Evolutionary conservation across 129 eudicot genomes (phyloP).

Genomic region (Centaurea solstitialis): DNA sequence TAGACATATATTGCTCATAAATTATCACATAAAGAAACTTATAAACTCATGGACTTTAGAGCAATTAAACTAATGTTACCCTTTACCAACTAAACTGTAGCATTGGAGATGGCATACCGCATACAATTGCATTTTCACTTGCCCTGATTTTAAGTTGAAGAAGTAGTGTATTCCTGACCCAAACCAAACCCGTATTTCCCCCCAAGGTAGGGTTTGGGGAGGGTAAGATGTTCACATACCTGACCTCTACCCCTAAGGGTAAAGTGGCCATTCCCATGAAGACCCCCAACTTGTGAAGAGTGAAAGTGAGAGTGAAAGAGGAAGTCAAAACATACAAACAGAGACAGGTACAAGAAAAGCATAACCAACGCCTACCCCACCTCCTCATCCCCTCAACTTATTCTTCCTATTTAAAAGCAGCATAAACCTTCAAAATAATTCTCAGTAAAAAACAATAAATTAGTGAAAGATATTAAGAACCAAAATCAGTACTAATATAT

Average conservation of each 20-base stretch:
- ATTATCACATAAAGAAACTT: not conserved
- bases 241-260: not conserved
- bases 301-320: not conserved
- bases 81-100: not conserved
- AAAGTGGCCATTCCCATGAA: not conserved
- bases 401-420: too few species aligned
- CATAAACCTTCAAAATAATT: too few species aligned
- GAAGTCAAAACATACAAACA: too few species aligned
- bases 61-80: not conserved
- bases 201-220: not conserved
- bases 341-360: too few species aligned
- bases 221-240: not conserved
- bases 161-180: not conserved
- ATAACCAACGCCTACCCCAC: too few species aligned
- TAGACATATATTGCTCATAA: not conserved
- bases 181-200: not conserved
- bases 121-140: not conserved
- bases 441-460: too few species aligned
- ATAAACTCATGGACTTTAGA: not conserved
- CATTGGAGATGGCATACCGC: not conserved
- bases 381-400: too few species aligned
- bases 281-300: not conserved
- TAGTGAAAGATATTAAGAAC: too few species aligned
- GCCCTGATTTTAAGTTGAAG: not conserved
- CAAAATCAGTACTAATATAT: not conserved